Evolutionary conservation across 2,329 filamentous ascomycete genomes (phyloP).

Genomic region (Metarhizium brunneum): DNA sequence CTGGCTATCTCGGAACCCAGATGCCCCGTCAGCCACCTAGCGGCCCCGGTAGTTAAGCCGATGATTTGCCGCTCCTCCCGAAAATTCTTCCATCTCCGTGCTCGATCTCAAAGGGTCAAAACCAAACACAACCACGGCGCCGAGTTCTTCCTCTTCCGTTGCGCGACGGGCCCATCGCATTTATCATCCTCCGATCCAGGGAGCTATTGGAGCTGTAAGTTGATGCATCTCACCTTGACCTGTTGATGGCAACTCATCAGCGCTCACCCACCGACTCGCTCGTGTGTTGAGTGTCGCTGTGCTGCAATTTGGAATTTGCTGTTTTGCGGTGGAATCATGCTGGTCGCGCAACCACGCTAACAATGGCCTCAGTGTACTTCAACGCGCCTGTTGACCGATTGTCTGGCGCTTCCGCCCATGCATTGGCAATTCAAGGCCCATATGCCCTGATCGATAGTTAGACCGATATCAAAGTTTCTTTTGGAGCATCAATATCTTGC

Average conservation of each 20-base stretch:
- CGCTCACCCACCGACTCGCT: conserved; percentile 6
- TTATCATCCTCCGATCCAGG: conserved; percentile 31
- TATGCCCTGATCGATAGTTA: too few relatives aligned
- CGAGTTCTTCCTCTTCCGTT: conserved; percentile 41
- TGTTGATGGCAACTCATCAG: conserved; percentile 2
- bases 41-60: background rate
- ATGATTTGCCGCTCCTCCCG: conserved; percentile 12
- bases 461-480: background rate
- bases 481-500: background rate
- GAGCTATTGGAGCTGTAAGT: conserved; percentile 24
- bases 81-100: conserved; percentile 28
- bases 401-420: conserved; percentile 2
- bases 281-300: background rate
- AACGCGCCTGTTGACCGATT: conserved; percentile 5
- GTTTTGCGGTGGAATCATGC: conserved; percentile 4
- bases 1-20: background rate
- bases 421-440: background rate
- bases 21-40: background rate
- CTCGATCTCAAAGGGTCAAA: conserved; percentile 18
- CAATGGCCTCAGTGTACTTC: conserved; percentile 11
- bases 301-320: conserved; percentile 2
- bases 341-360: conserved; percentile 9
- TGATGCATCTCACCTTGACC: conserved; percentile 6
- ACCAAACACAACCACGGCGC: conserved; percentile 24
- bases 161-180: conserved; percentile 30